Base-by-base conservation (phyloP, 108 stramenopile species). In the Seminavis robusta region DNA sequence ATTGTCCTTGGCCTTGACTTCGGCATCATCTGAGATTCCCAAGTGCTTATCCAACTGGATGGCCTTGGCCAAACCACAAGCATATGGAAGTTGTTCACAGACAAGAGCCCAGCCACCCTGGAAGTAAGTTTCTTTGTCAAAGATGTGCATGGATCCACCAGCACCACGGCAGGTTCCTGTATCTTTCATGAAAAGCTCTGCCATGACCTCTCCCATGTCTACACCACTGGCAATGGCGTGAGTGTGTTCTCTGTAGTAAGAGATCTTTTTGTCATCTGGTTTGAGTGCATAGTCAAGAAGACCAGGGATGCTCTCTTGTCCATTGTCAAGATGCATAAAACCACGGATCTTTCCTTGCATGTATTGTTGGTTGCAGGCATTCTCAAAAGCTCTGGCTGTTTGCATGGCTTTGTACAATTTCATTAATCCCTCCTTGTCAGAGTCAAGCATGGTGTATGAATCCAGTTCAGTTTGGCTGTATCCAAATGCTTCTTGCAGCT, bases 321-420 rank as follows among this genome's bases (percentile, higher is more conserved):
- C 97, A 61, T 98, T 98, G 67, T 98, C 97, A 47, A 98, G 73
- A 77, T 98, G 97, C 97, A 98, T 98, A 61, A 98, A 98, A 38
- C 97, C 97, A 57, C 97, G 86, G 47, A 95, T 95, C 65, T 88
- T 92, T 32, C 92, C 95, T 54, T 96, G 95, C 97, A 98, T 98
- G 83, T 98, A 98, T 33, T 92, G 87, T 65, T 97, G 95, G 76
- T 96, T 97, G 86, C 97, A 98, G 34, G 97, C 95, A 67, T 98
- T 98, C 57, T 98, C 97, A 58, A 98, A 98, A 45, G 81, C 87
- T 42, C 97, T 84, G 25, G 88, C 88, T 73, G 94, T 48, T 59
- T 86, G 79, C 80, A 95, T 89, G 47, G 88, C 79, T 49, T 86
- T 84, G 86, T 96, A 93, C 33, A 85, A 50, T 46, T 92, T 71